Evolutionary conservation across 352 stramenopile species (phyloP).

Genomic region (Aphanomyces stellatus): DNA sequence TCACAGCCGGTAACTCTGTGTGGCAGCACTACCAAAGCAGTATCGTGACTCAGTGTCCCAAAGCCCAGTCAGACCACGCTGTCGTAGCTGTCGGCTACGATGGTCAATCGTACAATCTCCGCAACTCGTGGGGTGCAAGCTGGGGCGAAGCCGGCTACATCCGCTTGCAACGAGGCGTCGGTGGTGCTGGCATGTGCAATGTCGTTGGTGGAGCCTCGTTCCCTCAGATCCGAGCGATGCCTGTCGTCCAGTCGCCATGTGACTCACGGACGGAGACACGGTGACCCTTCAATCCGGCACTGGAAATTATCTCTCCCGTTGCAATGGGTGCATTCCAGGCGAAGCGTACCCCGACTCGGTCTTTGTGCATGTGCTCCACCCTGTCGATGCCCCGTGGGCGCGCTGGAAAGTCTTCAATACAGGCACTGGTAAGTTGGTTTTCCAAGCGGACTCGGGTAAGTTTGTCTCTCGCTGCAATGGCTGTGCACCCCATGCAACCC

Average conservation of each 20-base stretch:
- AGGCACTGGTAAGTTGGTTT: no score
- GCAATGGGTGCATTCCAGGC: background rate
- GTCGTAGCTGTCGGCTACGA: slow-evolving; percentile 40
- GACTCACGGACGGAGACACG: no score
- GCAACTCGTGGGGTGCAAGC: slow-evolving; percentile 93
- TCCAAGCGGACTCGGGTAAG: no score
- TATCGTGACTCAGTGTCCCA: slow-evolving; percentile 69
- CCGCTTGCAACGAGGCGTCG: slow-evolving; percentile 66
- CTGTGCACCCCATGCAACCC: no score
- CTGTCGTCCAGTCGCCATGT: no score
- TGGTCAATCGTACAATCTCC: slow-evolving; percentile 89
- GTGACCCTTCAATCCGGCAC: no score
- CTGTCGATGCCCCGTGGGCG: background rate
- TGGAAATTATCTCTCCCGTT: no score
- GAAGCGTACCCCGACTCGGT: background rate
- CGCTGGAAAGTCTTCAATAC: slow-evolving; percentile 5
- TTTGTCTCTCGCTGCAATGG: no score
- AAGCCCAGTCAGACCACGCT: slow-evolving; percentile 21
- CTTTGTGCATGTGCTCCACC: background rate
- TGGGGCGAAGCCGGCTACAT: slow-evolving; percentile 94
- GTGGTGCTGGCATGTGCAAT: no score
- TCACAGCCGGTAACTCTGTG: slow-evolving; percentile 85
- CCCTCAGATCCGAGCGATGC: no score
- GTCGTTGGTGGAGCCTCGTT: no score
- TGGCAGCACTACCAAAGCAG: slow-evolving; percentile 97